Evolutionary conservation across 202 grass and related monocot species (phyloP).

Genomic region (Bolboschoenoplectus hybrid): DNA sequence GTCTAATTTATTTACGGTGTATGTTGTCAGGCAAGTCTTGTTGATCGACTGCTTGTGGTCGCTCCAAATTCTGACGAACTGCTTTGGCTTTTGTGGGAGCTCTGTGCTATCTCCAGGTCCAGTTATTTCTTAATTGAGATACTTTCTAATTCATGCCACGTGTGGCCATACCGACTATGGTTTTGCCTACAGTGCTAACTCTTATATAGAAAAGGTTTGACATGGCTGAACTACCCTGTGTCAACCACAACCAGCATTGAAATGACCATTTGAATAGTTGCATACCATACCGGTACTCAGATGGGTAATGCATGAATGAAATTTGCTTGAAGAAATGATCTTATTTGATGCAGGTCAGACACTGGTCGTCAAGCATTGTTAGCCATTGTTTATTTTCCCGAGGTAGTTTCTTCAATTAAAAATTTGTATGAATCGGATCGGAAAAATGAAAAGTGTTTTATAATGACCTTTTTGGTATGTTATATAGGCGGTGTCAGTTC

Average conservation of each 20-base stretch:
- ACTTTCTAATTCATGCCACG: neutral
- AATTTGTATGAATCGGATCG: slow-evolving; percentile 25
- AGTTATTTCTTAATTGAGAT: slow-evolving; percentile 4
- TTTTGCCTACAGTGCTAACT: neutral
- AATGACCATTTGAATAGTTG: neutral
- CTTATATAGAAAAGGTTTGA: slow-evolving; percentile 1
- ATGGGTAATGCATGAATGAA: neutral
- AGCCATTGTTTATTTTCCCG: slow-evolving; percentile 73
- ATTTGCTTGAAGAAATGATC: slow-evolving; percentile 24
- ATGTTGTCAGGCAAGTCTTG: slow-evolving; percentile 64
- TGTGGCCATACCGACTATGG: slow-evolving; percentile 16
- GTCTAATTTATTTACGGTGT: slow-evolving; percentile 28
- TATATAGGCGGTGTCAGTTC: slow-evolving; percentile 77
- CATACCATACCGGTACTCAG: neutral
- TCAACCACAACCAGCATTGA: neutral
- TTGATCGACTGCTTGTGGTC: slow-evolving; percentile 71
- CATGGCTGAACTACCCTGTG: neutral
- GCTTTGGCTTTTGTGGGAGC: slow-evolving; percentile 96
- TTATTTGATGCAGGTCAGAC: slow-evolving; percentile 65
- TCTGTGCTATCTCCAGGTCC: slow-evolving; percentile 92
- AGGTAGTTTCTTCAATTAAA: slow-evolving; percentile 55
- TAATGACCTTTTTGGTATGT: slow-evolving; percentile 36
- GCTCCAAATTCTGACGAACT: slow-evolving; percentile 80
- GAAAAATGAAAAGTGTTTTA: neutral
- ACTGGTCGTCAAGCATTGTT: slow-evolving; percentile 92